Conservation (phyloP, 257 asterid species). For the Ligustrum vulgare region DNA sequence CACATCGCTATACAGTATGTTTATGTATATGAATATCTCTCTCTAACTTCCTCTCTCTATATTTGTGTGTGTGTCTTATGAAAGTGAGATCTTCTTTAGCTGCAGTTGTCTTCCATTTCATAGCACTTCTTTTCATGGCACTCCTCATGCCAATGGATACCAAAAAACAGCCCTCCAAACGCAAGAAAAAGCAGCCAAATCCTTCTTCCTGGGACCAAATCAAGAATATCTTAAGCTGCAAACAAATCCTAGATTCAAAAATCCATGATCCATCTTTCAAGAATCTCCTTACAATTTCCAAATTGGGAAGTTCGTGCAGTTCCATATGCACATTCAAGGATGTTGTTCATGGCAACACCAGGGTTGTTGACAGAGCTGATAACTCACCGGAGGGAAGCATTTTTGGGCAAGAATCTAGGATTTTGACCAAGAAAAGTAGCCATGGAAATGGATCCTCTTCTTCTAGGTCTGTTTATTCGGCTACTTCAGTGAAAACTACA, state of each 20-base stretch:
- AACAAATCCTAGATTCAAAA: constrained; percentile 54
- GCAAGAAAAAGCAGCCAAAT: constrained; percentile 42
- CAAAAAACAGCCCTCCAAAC: constrained; percentile 26
- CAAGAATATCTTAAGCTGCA: constrained; percentile 79
- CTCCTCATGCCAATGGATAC: constrained; percentile 33
- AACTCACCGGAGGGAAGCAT: constrained; percentile 69
- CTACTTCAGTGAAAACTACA: constrained; percentile 33
- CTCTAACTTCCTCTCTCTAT: not conserved
- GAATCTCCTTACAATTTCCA: constrained; percentile 15
- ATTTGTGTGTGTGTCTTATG: constrained; percentile 10
- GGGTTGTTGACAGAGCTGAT: constrained; percentile 85
- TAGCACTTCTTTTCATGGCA: constrained; percentile 61
- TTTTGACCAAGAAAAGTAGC: constrained; percentile 43
- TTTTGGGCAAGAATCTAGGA: constrained; percentile 29
- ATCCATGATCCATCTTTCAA: constrained; percentile 63
- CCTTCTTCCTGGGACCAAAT: constrained; percentile 80
- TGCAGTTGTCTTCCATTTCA: constrained; percentile 37
- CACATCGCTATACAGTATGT: not conserved
- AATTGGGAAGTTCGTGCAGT: constrained; percentile 42
- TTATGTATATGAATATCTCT: no score
- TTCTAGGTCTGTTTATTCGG: constrained; percentile 31
- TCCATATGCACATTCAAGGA: constrained; percentile 67
- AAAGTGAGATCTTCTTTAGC: constrained; percentile 30
- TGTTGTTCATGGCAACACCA: constrained; percentile 58
- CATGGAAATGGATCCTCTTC: constrained; percentile 39